A percentile compares a stretch with the other conserved stretches of the same genome.
These are phyloP conservation scores for Phytophthora quininea DNA, from an alignment of 352 stramenopile genomes.

Conservation along the genomic window DNA sequence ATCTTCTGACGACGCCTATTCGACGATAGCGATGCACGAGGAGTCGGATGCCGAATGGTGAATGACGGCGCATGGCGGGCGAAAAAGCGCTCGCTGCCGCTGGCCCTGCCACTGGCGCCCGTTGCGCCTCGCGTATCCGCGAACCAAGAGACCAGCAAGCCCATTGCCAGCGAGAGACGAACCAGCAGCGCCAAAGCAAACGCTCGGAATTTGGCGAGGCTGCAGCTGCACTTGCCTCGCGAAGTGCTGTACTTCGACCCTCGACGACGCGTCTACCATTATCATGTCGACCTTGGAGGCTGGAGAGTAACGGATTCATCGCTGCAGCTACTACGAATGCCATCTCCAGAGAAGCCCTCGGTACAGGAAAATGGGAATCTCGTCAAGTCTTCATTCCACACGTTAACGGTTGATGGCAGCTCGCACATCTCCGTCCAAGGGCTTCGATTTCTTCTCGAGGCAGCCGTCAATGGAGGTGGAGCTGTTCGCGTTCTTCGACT, in stretches of 20 bases:
- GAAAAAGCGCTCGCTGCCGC: slow-evolving; percentile 31
- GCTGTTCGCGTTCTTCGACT: slow-evolving; percentile 27
- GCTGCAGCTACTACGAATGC: slow-evolving; percentile 31
- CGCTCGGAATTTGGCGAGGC: slow-evolving; percentile 29
- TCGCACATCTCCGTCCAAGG: slow-evolving; percentile 33
- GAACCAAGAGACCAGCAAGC: slow-evolving; percentile 26
- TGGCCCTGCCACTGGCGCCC: slow-evolving; percentile 15
- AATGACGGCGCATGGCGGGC: slow-evolving; percentile 22
- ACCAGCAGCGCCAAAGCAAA: slow-evolving; percentile 26
- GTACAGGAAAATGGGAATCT: slow-evolving; percentile 10
- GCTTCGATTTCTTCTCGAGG: slow-evolving; percentile 24
- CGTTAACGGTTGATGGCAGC: slow-evolving; percentile 23
- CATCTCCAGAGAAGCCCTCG: slow-evolving; percentile 10
- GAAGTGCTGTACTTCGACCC: slow-evolving; percentile 48
- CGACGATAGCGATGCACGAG: background rate
- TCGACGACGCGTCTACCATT: slow-evolving; percentile 37
- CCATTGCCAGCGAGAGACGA: slow-evolving; percentile 8
- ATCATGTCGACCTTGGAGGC: slow-evolving; percentile 58
- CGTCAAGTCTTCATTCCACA: slow-evolving; percentile 22
- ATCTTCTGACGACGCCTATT: no score
- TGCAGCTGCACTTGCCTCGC: slow-evolving; percentile 41
- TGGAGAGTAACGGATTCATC: slow-evolving; percentile 55
- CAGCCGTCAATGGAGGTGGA: slow-evolving; percentile 12
- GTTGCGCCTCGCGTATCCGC: slow-evolving; percentile 11
- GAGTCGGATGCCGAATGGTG: slow-evolving; percentile 30